A percentile compares a stretch with the other conserved stretches of the same genome.
Evolutionary conservation across 2,329 filamentous ascomycete genomes (phyloP).

Genomic region (Lecanicillium sp.): DNA sequence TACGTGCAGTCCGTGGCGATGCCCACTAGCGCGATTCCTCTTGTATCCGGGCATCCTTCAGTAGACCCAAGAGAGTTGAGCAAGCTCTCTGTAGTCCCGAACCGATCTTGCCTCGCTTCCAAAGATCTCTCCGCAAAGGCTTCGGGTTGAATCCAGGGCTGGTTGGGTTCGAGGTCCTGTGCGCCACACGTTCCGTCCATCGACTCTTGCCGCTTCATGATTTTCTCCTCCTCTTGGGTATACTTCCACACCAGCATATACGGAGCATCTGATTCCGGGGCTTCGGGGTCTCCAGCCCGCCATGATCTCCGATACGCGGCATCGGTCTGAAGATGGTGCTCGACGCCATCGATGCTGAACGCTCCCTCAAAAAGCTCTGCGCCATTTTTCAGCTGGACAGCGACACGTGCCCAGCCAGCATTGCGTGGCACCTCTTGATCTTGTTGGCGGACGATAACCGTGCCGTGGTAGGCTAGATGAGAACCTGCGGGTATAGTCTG

Average conservation of each 20-base stretch:
- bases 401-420: slow-evolving; percentile 9
- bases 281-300: background rate
- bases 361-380: slow-evolving; percentile 9
- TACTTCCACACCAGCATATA: slow-evolving; percentile 9
- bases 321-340: slow-evolving; percentile 11
- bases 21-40: slow-evolving; percentile 82
- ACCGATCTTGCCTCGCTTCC: background rate
- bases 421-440: too few relatives aligned
- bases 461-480: slow-evolving; percentile 10
- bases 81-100: slow-evolving; percentile 4
- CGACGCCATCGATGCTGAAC: slow-evolving; percentile 9
- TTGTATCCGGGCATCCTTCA: slow-evolving; percentile 66
- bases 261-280: background rate
- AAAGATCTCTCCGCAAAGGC: background rate
- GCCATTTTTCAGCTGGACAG: slow-evolving; percentile 4
- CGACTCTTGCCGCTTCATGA: slow-evolving; percentile 1
- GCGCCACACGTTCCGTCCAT: background rate
- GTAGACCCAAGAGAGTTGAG: slow-evolving; percentile 56
- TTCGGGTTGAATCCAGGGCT: background rate
- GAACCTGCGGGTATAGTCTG: slow-evolving; percentile 6
- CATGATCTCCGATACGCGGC: slow-evolving; percentile 4
- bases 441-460: background rate
- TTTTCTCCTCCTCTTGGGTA: background rate
- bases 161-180: background rate
- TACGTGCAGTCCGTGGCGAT: slow-evolving; percentile 85